Percentiles rank a stretch among this genome's conserved stretches.
Evolutionary conservation across 768 basidiomycete genomes (phyloP).

Genomic region (Leucogyrophana mollusca): DNA sequence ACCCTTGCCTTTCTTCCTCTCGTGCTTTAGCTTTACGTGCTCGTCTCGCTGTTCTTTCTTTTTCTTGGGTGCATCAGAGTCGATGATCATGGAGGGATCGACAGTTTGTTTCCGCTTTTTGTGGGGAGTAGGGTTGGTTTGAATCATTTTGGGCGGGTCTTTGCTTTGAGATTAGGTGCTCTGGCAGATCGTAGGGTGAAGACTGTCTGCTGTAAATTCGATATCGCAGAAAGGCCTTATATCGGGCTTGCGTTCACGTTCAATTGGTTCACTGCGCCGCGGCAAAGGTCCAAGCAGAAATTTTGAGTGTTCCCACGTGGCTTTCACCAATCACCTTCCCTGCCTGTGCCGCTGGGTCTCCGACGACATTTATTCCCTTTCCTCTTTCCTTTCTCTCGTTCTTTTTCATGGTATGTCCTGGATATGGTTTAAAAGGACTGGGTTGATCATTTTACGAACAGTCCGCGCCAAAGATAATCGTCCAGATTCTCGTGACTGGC

Average conservation of each 20-base stretch:
- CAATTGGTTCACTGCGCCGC: too few relatives aligned
- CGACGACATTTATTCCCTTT: neutral
- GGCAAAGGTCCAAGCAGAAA: neutral
- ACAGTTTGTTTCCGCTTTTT: conserved; percentile 55
- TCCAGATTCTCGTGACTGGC: conserved; percentile 78
- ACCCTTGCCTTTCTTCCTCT: conserved; percentile 33
- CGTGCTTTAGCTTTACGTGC: conserved; percentile 11
- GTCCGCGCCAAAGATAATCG: conserved; percentile 77
- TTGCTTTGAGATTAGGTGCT: neutral
- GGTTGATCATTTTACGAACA: conserved; percentile 24
- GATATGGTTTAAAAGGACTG: neutral
- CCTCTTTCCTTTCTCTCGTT: neutral
- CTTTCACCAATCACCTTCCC: neutral
- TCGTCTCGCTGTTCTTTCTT: conserved; percentile 32
- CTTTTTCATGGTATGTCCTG: neutral
- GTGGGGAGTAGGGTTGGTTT: conserved; percentile 5
- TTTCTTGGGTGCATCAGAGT: conserved; percentile 33
- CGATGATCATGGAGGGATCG: conserved; percentile 15
- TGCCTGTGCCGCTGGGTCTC: neutral
- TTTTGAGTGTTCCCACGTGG: conserved; percentile 1
- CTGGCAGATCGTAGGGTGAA: too few relatives aligned
- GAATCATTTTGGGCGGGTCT: neutral
- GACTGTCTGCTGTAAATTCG: too few relatives aligned
- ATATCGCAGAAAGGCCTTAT: too few relatives aligned
- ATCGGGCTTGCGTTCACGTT: too few relatives aligned